Percentiles rank a stretch among this genome's conserved stretches.
Conservation (phyloP, 768 basidiomycete species). For the Pholiota conissans region DNA sequence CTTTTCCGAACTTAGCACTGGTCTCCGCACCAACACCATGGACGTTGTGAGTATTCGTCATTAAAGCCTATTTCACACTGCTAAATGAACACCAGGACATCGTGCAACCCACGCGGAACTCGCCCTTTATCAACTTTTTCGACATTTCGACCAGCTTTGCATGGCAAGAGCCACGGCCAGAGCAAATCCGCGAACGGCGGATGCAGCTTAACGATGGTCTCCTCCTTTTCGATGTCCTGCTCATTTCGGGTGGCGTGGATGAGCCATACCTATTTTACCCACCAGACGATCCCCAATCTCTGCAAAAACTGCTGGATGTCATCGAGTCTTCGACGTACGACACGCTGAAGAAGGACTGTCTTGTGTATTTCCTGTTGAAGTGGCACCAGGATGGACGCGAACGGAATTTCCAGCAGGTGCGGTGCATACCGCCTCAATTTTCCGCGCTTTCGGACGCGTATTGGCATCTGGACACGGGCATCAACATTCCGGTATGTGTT, state of each 20-base stretch:
- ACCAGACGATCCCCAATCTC: slow-evolving; percentile 52
- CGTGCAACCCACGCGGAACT: slow-evolving; percentile 17
- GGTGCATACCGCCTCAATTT: slow-evolving; percentile 77
- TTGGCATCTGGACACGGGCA: slow-evolving; percentile 76
- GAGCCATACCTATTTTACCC: slow-evolving; percentile 68
- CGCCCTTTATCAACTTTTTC: slow-evolving; percentile 42
- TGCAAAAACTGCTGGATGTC: slow-evolving; percentile 58
- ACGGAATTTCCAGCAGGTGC: slow-evolving; percentile 47
- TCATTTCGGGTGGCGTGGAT: slow-evolving; percentile 61
- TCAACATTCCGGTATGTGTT: slow-evolving; percentile 58
- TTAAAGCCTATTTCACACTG: background rate
- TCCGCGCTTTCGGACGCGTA: slow-evolving; percentile 78
- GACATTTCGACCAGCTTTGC: slow-evolving; percentile 57
- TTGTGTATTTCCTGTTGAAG: slow-evolving; percentile 80
- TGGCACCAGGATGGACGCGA: slow-evolving; percentile 71
- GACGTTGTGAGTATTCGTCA: slow-evolving; percentile 19
- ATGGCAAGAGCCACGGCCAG: slow-evolving; percentile 52
- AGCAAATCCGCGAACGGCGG: slow-evolving; percentile 64
- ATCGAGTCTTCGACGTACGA: slow-evolving; percentile 69
- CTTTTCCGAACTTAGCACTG: background rate
- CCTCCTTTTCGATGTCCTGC: slow-evolving; percentile 74
- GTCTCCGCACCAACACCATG: slow-evolving; percentile 13
- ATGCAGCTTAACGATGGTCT: slow-evolving; percentile 60
- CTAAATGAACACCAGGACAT: slow-evolving; percentile 18
- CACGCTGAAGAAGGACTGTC: slow-evolving; percentile 74